phyloP scores from a whole-genome alignment of 768 basidiomycete genomes.

The Lepiota brunneoincarnata region DNA sequence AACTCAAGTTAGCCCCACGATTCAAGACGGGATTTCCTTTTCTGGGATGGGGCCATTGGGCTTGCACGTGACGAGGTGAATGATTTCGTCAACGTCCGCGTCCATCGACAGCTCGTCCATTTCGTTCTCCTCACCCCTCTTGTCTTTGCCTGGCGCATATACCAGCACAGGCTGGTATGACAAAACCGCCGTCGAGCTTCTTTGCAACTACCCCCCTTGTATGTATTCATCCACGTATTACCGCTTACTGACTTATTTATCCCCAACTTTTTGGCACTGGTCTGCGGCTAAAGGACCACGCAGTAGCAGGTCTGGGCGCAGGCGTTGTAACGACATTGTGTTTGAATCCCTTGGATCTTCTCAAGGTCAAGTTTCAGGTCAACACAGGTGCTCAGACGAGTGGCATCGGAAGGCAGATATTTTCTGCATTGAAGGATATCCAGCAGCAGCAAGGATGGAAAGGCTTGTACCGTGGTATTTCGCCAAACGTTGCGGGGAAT shows the following conservation, averaged over 20 bases:
- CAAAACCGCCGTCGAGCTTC: constrained; percentile 46
- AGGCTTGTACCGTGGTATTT: constrained; percentile 88
- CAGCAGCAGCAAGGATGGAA: constrained; percentile 71
- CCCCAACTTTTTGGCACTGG: background rate
- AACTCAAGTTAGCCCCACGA: too few relatives aligned
- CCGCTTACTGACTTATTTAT: background rate
- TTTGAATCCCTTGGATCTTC: constrained; percentile 96
- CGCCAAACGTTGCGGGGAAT: constrained; percentile 91
- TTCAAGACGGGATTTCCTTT: too few relatives aligned
- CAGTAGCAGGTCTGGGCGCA: constrained; percentile 88
- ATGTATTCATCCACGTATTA: constrained; percentile 14
- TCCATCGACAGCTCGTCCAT: background rate
- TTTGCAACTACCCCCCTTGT: constrained; percentile 50
- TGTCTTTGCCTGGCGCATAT: background rate
- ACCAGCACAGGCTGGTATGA: constrained; percentile 32
- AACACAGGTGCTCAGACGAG: constrained; percentile 62
- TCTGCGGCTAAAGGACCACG: constrained; percentile 72
- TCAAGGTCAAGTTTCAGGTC: constrained; percentile 94
- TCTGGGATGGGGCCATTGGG: background rate
- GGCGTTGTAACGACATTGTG: constrained; percentile 90
- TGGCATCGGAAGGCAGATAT: constrained; percentile 72
- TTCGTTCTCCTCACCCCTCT: background rate
- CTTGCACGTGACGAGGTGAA: background rate
- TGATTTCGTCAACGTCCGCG: background rate
- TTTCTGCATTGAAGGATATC: constrained; percentile 70